Conservation (phyloP, 306 rosid genomes). For the Lathyrus sativus region DNA sequence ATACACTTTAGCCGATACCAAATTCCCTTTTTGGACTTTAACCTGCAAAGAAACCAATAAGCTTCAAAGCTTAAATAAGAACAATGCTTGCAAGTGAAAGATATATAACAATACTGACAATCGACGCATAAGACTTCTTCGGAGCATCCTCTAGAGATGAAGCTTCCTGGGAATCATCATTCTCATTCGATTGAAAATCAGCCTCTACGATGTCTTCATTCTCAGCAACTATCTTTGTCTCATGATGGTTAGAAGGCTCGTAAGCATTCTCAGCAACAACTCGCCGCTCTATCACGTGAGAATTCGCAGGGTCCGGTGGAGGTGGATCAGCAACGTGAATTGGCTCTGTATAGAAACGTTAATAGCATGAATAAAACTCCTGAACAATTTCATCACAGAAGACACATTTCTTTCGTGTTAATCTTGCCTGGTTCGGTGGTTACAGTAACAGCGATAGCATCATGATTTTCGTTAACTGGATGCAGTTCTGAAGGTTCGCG, state of each 20-base stretch:
- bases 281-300: conserved; percentile 40
- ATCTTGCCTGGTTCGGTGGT: conserved; percentile 58
- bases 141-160: conserved; percentile 56
- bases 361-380: conserved; percentile 29
- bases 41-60: conserved; percentile 54
- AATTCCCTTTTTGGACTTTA: conserved; percentile 61
- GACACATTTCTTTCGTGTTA: conserved; percentile 2
- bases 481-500: conserved; percentile 44
- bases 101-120: conserved; percentile 50
- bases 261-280: conserved; percentile 44
- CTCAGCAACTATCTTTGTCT: conserved; percentile 43
- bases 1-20: conserved; percentile 52
- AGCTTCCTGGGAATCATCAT: conserved; percentile 47
- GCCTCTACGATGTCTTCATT: conserved; percentile 46
- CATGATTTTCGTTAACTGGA: conserved; percentile 48
- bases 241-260: conserved; percentile 49
- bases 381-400: conserved; percentile 18
- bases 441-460: conserved; percentile 36
- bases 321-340: conserved; percentile 53
- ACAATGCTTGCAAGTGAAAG: conserved; percentile 29
- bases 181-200: conserved; percentile 53
- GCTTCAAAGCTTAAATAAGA: conserved; percentile 37
- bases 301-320: conserved; percentile 47
- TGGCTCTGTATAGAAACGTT: conserved; percentile 46
- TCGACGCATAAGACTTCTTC: conserved; percentile 78